A percentile compares a stretch with the other conserved stretches of the same genome.
Conservation (phyloP, 345 rosid genomes). For the Euphorbia lathyris region DNA sequence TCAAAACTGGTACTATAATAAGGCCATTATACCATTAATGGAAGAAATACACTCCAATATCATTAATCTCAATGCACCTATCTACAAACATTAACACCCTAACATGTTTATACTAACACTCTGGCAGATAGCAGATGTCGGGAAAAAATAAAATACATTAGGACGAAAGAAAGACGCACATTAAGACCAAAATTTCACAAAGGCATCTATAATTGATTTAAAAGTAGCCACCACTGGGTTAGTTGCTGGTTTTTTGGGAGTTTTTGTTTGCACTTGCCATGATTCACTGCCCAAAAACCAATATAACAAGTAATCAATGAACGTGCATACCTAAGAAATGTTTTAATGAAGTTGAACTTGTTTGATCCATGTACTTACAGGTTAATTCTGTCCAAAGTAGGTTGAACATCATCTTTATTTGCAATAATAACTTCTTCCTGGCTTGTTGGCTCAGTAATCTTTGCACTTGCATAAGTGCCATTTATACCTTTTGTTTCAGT, state of each 20-base stretch:
- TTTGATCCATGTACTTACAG: conserved; percentile 46
- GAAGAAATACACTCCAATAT: background rate
- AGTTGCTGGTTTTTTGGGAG: conserved; percentile 27
- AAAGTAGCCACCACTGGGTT: conserved; percentile 52
- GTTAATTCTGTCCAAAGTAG: conserved; percentile 60
- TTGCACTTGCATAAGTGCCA: conserved; percentile 1
- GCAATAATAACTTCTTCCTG: conserved; percentile 19
- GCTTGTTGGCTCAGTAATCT: conserved; percentile 16
- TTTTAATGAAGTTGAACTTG: background rate
- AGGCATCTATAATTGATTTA: conserved; percentile 52
- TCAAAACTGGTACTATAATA: background rate
- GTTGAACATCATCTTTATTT: conserved; percentile 30
- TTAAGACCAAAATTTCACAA: conserved; percentile 76
- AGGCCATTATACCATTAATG: background rate
- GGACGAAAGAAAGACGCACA: conserved; percentile 17
- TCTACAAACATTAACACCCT: background rate
- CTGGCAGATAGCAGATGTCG: background rate
- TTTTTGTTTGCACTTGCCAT: conserved; percentile 52
- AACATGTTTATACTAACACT: background rate
- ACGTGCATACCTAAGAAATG: background rate
- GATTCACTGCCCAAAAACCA: conserved; percentile 57
- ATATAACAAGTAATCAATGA: background rate
- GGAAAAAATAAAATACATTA: background rate
- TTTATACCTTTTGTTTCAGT: conserved; percentile 12
- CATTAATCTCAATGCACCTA: background rate